Evolutionary conservation across 352 stramenopile genomes (phyloP), one percentile per base, ranked within the genome.

Genomic region (Phytopythium litorale): DNA sequence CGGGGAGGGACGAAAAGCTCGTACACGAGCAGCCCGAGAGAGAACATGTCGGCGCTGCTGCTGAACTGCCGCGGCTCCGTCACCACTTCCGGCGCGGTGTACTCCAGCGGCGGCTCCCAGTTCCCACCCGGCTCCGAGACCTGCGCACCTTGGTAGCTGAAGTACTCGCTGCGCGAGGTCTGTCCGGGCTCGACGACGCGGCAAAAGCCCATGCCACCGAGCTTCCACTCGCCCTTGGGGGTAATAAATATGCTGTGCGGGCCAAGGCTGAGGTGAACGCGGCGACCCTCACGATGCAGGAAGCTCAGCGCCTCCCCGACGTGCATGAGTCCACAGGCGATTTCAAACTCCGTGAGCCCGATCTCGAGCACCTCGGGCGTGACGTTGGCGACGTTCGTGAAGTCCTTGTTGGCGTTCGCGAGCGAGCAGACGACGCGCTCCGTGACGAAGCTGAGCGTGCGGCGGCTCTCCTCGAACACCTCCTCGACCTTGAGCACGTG

Each of bases 171-270:
- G 56, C 85, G 76, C 15, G 84, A 92, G n/a, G 67, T 89, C 60
- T 93, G 78, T 3, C 87, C 87, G 0, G 84, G 87, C 59, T 96
- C 87, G 7, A 96, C 81, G 50, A 94, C 78, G 45, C 85, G 77
- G 46, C 85, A 94, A 60, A 97, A 97, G 65, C 89, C 88, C 79
- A 97, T 94, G 13, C 91, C 89, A 25, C 88, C 89, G 19, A 97
- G 77, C 65, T 97, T 97, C 87, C 88, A 97, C 65, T 96, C 84
- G 58, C 91, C 91, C 66, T 93, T 96, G 43, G 89, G 84, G 48
- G 91, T 96, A 32, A 97, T 89, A 68, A 97, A 96, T 62, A 97
- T 88, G 49, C 87, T 96, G 56, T 94, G 77, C 30, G 91, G 89
- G 7, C 83, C 76, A 1, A 97, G 57, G 65, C 79, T 96, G 43